phyloP scores from a whole-genome alignment of 78 protist genomes.

The Diacronema lutheri region DNA sequence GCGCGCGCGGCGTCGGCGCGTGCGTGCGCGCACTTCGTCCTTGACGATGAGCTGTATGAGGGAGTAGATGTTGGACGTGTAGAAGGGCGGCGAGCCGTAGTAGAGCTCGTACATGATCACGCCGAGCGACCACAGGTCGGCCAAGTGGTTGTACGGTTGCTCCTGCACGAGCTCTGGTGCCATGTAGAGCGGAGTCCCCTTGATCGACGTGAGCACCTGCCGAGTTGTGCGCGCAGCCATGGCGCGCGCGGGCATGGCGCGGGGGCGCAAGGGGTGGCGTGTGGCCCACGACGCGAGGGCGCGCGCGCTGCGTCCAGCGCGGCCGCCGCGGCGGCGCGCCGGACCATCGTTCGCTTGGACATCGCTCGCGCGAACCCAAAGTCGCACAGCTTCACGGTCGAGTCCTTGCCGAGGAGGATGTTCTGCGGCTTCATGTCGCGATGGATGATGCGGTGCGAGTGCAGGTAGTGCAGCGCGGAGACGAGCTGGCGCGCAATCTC shows the following conservation, averaged over 20 bases:
- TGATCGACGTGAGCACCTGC: slow-evolving; percentile 80
- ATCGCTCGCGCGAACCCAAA: slow-evolving; percentile 78
- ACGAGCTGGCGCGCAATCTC: slow-evolving; percentile 72
- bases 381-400: slow-evolving; percentile 76
- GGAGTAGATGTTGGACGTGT: slow-evolving; percentile 70
- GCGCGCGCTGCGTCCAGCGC: not conserved
- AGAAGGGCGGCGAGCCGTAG: slow-evolving; percentile 86
- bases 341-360: not conserved
- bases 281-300: too few relatives aligned
- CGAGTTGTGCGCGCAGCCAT: slow-evolving; percentile 58
- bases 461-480: slow-evolving; percentile 76
- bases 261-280: slow-evolving; percentile 51
- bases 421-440: slow-evolving; percentile 92
- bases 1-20: slow-evolving; percentile 68
- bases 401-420: slow-evolving; percentile 71
- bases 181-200: slow-evolving; percentile 91
- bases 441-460: slow-evolving; percentile 80
- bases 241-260: slow-evolving; percentile 72
- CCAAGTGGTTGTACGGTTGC: slow-evolving; percentile 85
- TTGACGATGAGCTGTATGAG: slow-evolving; percentile 65
- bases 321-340: too few relatives aligned
- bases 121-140: slow-evolving; percentile 93
- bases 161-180: slow-evolving; percentile 85
- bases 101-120: slow-evolving; percentile 81
- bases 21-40: too few relatives aligned